Conservation (phyloP, 352 stramenopile species). For the Globisporangium nodosum region DNA sequence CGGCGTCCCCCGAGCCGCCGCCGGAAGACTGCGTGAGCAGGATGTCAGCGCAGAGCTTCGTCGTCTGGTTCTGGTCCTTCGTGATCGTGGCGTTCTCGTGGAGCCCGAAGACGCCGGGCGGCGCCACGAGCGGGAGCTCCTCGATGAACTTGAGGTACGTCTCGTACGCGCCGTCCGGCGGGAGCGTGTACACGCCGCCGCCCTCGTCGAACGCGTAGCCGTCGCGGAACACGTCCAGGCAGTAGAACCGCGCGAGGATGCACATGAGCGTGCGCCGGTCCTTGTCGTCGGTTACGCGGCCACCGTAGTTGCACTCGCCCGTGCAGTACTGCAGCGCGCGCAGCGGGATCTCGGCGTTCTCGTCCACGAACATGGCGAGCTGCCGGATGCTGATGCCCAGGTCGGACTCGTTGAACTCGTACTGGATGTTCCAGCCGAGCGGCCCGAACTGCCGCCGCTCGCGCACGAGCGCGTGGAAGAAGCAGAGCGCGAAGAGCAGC, state of each 20-base stretch:
- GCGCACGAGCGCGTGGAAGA: constrained; percentile 91
- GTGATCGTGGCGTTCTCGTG: constrained; percentile 94
- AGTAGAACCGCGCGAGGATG: constrained; percentile 73
- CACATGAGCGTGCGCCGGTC: constrained; percentile 72
- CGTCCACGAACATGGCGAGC: constrained; percentile 90
- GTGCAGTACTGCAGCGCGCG: constrained; percentile 78
- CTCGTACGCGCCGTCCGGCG: constrained; percentile 65
- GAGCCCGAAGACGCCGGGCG: constrained; percentile 90
- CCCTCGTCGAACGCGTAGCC: constrained; percentile 63
- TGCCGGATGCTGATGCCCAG: constrained; percentile 90
- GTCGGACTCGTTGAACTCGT: constrained; percentile 95
- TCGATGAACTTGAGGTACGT: constrained; percentile 84
- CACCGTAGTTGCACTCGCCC: constrained; percentile 83
- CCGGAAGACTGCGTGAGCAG: constrained; percentile 84
- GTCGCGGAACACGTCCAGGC: constrained; percentile 52
- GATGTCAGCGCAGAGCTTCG: constrained; percentile 91
- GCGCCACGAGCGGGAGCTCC: constrained; percentile 75
- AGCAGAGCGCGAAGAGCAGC: constrained; percentile 88
- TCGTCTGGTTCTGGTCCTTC: constrained; percentile 93
- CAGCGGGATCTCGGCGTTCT: constrained; percentile 83
- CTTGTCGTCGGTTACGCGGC: constrained; percentile 84
- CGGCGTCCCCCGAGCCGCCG: constrained; percentile 47
- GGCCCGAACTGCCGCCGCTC: constrained; percentile 91
- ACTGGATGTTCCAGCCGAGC: constrained; percentile 95
- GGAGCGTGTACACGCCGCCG: constrained; percentile 62